These are phyloP conservation scores for Suillus tomentosus DNA, from an alignment of 768 basidiomycete genomes.

Conservation along the genomic window DNA sequence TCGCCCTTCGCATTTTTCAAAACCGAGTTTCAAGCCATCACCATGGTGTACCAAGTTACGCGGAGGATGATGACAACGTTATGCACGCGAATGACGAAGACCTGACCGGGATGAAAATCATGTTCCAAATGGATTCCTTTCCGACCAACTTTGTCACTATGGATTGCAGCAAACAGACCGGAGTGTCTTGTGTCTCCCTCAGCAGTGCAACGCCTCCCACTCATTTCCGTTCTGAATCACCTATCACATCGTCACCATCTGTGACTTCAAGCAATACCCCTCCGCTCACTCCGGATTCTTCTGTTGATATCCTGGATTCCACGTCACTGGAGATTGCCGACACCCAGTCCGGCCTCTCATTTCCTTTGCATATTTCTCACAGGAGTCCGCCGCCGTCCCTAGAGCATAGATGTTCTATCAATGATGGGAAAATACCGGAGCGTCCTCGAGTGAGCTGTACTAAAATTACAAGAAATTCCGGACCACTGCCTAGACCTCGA, in stretches of 20 bases:
- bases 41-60: background rate
- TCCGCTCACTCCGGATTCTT: background rate
- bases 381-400: background rate
- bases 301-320: background rate
- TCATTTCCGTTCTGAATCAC: background rate
- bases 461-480: background rate
- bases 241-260: background rate
- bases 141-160: background rate
- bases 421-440: background rate
- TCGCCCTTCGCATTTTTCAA: background rate
- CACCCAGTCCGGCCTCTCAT: background rate
- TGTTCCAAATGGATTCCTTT: background rate
- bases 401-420: background rate
- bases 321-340: background rate
- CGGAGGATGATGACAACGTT: background rate
- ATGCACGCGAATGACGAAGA: background rate
- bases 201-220: background rate
- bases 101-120: constrained; percentile 1
- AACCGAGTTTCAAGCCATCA: background rate
- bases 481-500: too few relatives aligned
- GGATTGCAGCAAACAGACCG: background rate
- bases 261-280: background rate
- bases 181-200: background rate
- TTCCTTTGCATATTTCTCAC: background rate
- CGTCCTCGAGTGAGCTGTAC: background rate